A percentile compares a stretch with the other conserved stretches of the same genome.
Conservation (phyloP, 2,329 filamentous ascomycete species). For the Alternaria burnsii region DNA sequence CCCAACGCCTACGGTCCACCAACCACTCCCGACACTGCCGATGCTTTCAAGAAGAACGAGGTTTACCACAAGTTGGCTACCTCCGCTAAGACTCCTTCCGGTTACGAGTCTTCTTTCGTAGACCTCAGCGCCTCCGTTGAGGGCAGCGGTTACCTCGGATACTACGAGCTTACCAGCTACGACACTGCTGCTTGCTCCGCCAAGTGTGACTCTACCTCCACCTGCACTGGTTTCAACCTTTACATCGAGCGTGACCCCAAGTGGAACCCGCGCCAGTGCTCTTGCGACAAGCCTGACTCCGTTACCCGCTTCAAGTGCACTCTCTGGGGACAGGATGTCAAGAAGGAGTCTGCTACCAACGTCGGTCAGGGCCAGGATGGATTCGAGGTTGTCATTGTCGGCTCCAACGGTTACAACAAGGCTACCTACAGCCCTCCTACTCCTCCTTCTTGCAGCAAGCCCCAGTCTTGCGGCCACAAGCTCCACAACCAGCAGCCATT, state of each 20-base stretch:
- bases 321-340: conserved; percentile 34
- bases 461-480: conserved; percentile 32
- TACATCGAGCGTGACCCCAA: conserved; percentile 37
- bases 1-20: conserved; percentile 32
- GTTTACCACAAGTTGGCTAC: conserved; percentile 35
- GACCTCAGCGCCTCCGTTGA: conserved; percentile 28
- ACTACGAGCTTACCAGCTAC: conserved; percentile 36
- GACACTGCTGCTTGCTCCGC: conserved; percentile 28
- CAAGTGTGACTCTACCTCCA: conserved; percentile 27
- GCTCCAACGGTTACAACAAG: conserved; percentile 46
- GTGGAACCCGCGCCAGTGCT: conserved; percentile 36
- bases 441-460: conserved; percentile 32
- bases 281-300: conserved; percentile 29
- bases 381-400: conserved; percentile 44
- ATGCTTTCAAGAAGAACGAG: conserved; percentile 34
- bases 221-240: conserved; percentile 40
- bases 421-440: conserved; percentile 25
- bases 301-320: conserved; percentile 37
- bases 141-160: conserved; percentile 33
- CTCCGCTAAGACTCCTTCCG: conserved; percentile 29
- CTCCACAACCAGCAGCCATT: conserved; percentile 35
- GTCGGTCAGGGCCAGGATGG: conserved; percentile 27
- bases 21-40: conserved; percentile 32
- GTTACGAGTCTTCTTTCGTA: conserved; percentile 30
- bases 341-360: conserved; percentile 31